Evolutionary conservation across 495 filamentous ascomycete species (phyloP), one percentile per base, ranked within the genome.

Genomic region (Astrocystis sublimbata): DNA sequence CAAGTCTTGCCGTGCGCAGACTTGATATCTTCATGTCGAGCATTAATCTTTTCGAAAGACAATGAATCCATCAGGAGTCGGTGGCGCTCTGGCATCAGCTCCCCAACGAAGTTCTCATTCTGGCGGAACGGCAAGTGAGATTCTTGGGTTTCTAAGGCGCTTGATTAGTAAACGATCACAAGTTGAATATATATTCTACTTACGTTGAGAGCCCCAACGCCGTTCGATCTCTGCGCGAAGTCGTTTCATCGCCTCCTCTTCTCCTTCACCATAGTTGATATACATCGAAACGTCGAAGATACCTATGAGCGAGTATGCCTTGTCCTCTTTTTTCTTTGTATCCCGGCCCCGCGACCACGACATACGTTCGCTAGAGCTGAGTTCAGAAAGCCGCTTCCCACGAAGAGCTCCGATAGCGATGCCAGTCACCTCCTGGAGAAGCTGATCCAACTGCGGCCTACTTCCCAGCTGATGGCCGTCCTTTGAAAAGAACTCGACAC

Each of bases 1-100:
- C 82, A 86, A 26, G 82, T 85, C 50, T 73, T 73, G n/a, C 38
- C 67, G 49, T 79, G 71, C 40, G 78, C 74, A 2, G 19, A 64
- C 31, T 75, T 75, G 36, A 81, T 73, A 6, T 54, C 71, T 62
- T 55, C 67, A 7, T 72, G 74, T 13, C 79, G 77, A 7, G 71
- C 50, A 57, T 81, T 71, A 19, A 77, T 74, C 49, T 76, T 74
- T 5, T 68, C 64, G 52, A 81, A 79, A 35, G 40, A 63, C 23
- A 81, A 60, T 0, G 73, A 76, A 19, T 73, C 62, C 38, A 77
- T 51, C 23, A 77, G 4, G 15, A 28, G 21, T 19, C 19, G 46
- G 6, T 23, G 46, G 12, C 58, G 65, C 67, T 43, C 41, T 7
- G 9, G 41, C 8, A 43, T 4, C 41, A 9, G 6, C 19, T 43